Conservation (phyloP, 169 alveolate genomes). For the Theileria parva region DNA sequence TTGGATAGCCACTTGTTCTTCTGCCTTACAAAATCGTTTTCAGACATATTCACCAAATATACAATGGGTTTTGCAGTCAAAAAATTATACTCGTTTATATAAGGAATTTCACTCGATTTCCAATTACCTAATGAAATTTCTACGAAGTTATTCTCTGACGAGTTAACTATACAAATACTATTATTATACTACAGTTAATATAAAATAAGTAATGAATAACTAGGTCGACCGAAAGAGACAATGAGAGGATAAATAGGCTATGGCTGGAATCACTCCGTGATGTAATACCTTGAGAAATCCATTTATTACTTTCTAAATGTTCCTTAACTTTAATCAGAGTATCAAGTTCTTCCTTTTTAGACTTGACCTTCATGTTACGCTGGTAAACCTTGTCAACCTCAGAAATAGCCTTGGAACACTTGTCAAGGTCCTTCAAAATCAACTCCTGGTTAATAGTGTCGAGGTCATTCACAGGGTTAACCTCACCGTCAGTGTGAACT, state of each 20-base stretch:
- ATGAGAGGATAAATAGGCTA: too few relatives aligned
- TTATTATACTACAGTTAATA: too few relatives aligned
- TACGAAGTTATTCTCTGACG: neutral
- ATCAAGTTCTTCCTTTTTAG: slow-evolving; percentile 89
- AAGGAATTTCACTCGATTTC: slow-evolving; percentile 89
- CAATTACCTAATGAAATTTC: slow-evolving; percentile 69
- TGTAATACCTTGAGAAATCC: slow-evolving; percentile 88
- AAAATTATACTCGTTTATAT: slow-evolving; percentile 89
- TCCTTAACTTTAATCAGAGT: slow-evolving; percentile 85
- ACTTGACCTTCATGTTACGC: slow-evolving; percentile 88
- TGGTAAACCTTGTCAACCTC: slow-evolving; percentile 89
- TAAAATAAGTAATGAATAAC: neutral
- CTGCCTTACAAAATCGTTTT: slow-evolving; percentile 92
- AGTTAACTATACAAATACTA: neutral
- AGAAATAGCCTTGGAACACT: slow-evolving; percentile 83
- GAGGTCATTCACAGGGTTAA: slow-evolving; percentile 96
- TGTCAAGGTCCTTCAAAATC: slow-evolving; percentile 92
- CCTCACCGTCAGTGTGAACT: slow-evolving; percentile 97
- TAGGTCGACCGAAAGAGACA: too few relatives aligned
- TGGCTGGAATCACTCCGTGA: too few relatives aligned
- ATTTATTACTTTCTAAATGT: slow-evolving; percentile 84
- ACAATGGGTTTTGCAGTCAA: slow-evolving; percentile 99
- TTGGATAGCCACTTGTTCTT: slow-evolving; percentile 95
- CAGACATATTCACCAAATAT: slow-evolving; percentile 93
- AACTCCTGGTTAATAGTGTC: slow-evolving; percentile 93